Percentiles rank a stretch among this genome's conserved stretches.
Conservation (phyloP, 495 filamentous ascomycete genomes). For the Chaetomidium leptoderma region DNA sequence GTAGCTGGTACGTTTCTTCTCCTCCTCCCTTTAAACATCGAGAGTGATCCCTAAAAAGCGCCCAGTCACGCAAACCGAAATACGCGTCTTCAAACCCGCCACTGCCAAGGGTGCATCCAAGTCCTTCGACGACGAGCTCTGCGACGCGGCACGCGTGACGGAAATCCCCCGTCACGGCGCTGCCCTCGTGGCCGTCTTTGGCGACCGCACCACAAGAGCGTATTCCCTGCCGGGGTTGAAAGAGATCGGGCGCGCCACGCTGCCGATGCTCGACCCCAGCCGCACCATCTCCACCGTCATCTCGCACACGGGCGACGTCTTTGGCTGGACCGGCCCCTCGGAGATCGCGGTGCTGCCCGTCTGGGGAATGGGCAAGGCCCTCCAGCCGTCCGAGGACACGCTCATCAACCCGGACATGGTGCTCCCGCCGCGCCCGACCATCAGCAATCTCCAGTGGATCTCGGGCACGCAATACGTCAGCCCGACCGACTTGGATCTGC, state of each 20-base stretch:
- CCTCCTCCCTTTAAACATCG: neutral
- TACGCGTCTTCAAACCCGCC: conserved; percentile 80
- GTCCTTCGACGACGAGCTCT: conserved; percentile 75
- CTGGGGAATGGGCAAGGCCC: conserved; percentile 63
- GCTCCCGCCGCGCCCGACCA: conserved; percentile 82
- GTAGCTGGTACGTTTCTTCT: conserved; percentile 47
- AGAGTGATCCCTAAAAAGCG: neutral
- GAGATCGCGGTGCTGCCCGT: conserved; percentile 75
- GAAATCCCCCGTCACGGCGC: conserved; percentile 67
- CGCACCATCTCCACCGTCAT: conserved; percentile 64
- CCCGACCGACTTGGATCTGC: conserved; percentile 80
- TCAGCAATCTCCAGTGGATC: conserved; percentile 94
- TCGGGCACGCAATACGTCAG: conserved; percentile 89
- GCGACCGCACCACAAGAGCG: conserved; percentile 68
- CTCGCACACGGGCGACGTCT: conserved; percentile 69
- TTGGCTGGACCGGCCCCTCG: conserved; percentile 86
- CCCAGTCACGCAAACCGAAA: conserved; percentile 66
- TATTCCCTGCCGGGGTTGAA: conserved; percentile 83
- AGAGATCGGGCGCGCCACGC: conserved; percentile 65
- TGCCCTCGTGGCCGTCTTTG: conserved; percentile 78
- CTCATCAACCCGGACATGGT: conserved; percentile 69
- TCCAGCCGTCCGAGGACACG: conserved; percentile 56
- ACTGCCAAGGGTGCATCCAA: conserved; percentile 82
- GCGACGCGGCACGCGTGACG: conserved; percentile 70
- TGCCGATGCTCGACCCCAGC: conserved; percentile 66